Conservation (phyloP, 495 filamentous ascomycete genomes). For the Pyrenula aspistea region DNA sequence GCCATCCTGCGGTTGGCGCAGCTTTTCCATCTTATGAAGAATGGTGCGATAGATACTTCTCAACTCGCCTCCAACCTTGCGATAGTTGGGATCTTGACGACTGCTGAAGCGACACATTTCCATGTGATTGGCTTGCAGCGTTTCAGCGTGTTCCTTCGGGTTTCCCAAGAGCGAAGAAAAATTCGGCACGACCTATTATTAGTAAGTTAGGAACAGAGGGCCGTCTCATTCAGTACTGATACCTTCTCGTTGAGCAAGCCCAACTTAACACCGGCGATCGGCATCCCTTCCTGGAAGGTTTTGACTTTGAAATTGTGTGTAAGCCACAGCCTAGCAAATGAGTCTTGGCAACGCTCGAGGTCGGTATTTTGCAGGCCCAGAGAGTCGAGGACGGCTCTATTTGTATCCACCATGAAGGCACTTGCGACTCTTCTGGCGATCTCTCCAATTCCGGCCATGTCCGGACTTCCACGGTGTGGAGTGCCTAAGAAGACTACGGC, state of each 20-base stretch:
- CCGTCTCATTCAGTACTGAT: background rate
- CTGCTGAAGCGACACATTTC: conserved; percentile 5
- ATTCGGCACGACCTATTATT: background rate
- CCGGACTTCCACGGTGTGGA: background rate
- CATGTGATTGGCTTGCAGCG: conserved; percentile 5
- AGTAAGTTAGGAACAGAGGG: background rate
- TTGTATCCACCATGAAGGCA: conserved; percentile 5
- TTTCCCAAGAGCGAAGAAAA: background rate
- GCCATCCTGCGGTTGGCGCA: too few relatives aligned
- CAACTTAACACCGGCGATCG: background rate
- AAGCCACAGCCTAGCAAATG: background rate
- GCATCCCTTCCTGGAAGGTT: background rate
- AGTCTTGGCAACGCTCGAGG: too few relatives aligned
- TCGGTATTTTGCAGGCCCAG: too few relatives aligned
- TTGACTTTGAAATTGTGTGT: background rate
- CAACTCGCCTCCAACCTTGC: background rate
- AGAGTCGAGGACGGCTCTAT: background rate
- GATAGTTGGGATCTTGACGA: conserved; percentile 1
- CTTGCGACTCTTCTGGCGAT: conserved; percentile 26
- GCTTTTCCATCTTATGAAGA: too few relatives aligned
- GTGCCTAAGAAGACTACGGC: background rate
- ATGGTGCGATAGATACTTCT: too few relatives aligned
- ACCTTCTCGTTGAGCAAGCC: background rate
- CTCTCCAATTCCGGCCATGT: conserved; percentile 32
- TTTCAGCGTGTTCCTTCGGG: background rate